These are phyloP conservation scores for Rhizopogon salebrosus DNA, from an alignment of 768 basidiomycete genomes.

Conservation along the genomic window DNA sequence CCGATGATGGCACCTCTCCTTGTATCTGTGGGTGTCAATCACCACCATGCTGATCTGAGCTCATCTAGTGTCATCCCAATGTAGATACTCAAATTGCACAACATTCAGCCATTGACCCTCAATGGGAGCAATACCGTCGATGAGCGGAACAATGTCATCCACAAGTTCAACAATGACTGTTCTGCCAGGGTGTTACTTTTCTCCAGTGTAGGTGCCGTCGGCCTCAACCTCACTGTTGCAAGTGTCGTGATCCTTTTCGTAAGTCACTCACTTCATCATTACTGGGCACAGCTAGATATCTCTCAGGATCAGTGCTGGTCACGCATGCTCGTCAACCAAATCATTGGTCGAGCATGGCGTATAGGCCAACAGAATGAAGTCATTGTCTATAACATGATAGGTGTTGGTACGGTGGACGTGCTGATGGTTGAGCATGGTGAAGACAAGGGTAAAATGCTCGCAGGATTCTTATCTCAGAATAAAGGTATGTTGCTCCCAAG, in stretches of 20 bases:
- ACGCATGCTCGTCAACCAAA: slow-evolving; percentile 7
- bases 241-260: slow-evolving; percentile 20
- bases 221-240: slow-evolving; percentile 19
- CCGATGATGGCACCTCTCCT: background rate
- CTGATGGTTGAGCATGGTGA: slow-evolving; percentile 9
- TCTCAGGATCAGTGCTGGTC: slow-evolving; percentile 8
- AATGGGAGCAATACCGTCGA: background rate
- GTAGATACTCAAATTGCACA: background rate
- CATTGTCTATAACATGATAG: slow-evolving; percentile 7
- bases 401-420: slow-evolving; percentile 6
- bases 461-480: slow-evolving; percentile 3
- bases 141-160: background rate
- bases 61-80: background rate
- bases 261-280: background rate
- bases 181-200: slow-evolving; percentile 13
- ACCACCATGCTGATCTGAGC: background rate
- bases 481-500: too few species aligned
- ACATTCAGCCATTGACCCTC: background rate
- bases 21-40: background rate
- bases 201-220: slow-evolving; percentile 17
- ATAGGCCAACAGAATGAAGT: slow-evolving; percentile 8
- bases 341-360: slow-evolving; percentile 10
- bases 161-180: background rate
- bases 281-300: background rate
- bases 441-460: slow-evolving; percentile 8